phyloP scores from a whole-genome alignment of 768 basidiomycete species.

The Boletus edulis region DNA sequence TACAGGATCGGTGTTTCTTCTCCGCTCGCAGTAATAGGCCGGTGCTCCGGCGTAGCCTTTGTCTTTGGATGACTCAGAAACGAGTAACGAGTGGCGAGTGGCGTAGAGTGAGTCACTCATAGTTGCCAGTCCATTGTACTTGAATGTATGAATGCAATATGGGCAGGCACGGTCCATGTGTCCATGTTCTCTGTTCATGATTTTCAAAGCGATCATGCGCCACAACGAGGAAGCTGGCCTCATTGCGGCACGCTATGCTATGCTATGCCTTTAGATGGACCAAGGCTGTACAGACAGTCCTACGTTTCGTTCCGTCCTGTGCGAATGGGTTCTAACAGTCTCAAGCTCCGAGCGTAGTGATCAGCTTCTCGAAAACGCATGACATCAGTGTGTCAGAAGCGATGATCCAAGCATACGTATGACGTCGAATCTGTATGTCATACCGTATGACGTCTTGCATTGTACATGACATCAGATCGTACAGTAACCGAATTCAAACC shows the following conservation, averaged over 20 bases:
- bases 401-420: background rate
- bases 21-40: background rate
- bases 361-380: background rate
- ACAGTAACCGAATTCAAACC: background rate
- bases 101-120: background rate
- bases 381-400: constrained; percentile 1
- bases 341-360: background rate
- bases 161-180: background rate
- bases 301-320: background rate
- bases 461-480: background rate
- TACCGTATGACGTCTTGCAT: background rate
- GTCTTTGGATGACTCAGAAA: too few relatives aligned
- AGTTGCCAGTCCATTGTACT: too few relatives aligned
- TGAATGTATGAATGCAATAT: background rate
- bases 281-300: background rate
- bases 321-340: background rate
- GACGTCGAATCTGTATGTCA: background rate
- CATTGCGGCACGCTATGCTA: background rate
- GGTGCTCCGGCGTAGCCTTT: background rate
- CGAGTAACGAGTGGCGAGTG: background rate
- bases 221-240: background rate
- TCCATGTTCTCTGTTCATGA: background rate
- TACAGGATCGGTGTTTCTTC: background rate
- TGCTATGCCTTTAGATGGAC: background rate
- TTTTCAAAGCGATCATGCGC: constrained; percentile 7